A percentile compares a stretch with the other conserved stretches of the same genome.
These are phyloP conservation scores for Leccinum boreale DNA, from an alignment of 768 basidiomycete genomes.

Conservation along the genomic window DNA sequence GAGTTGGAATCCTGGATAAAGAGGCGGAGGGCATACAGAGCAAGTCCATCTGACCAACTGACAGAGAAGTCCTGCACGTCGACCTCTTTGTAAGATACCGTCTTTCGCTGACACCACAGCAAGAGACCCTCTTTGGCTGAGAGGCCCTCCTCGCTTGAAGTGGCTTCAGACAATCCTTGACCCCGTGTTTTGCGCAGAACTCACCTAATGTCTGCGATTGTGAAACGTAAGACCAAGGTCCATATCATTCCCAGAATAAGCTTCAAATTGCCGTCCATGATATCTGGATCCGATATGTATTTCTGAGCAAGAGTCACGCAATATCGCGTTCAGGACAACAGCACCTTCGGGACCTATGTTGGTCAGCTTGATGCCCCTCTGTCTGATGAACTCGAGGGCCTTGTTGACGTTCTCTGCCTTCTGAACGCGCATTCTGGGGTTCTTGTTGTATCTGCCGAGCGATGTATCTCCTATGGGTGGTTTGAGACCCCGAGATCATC, in stretches of 20 bases:
- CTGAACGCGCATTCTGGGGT: slow-evolving; percentile 89
- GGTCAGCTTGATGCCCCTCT: slow-evolving; percentile 90
- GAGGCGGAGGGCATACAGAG: slow-evolving; percentile 57
- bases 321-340: slow-evolving; percentile 2
- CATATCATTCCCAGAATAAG: slow-evolving; percentile 99
- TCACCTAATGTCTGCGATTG: slow-evolving; percentile 96
- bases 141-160: slow-evolving; percentile 88
- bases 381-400: slow-evolving; percentile 92
- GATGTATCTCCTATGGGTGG: slow-evolving; percentile 68
- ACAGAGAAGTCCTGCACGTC: slow-evolving; percentile 90
- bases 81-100: slow-evolving; percentile 85
- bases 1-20: slow-evolving; percentile 2
- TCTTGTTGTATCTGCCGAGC: slow-evolving; percentile 92
- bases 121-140: slow-evolving; percentile 96
- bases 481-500: slow-evolving; percentile 6
- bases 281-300: slow-evolving; percentile 52
- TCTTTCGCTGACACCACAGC: slow-evolving; percentile 98
- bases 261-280: slow-evolving; percentile 98
- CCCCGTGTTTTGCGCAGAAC: slow-evolving; percentile 22
- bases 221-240: slow-evolving; percentile 96
- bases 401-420: slow-evolving; percentile 98
- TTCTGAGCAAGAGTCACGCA: slow-evolving; percentile 1
- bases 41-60: slow-evolving; percentile 94
- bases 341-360: slow-evolving; percentile 96
- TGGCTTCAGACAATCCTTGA: slow-evolving; percentile 8